Evolutionary conservation across 1,284 basidiomycete genomes (phyloP).

Genomic region (Tilletia caries): DNA sequence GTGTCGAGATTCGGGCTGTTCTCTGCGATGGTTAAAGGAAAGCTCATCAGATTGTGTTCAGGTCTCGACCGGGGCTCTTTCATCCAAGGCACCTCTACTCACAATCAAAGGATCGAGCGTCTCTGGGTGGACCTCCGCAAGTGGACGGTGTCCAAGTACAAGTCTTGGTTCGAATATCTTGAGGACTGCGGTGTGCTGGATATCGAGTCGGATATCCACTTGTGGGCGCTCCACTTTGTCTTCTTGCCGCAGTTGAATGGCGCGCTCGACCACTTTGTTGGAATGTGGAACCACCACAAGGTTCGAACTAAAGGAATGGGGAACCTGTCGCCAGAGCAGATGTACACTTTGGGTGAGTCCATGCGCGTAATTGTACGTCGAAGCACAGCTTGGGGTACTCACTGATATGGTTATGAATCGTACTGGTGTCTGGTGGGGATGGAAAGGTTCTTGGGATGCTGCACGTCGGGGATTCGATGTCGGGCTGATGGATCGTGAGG

Average conservation of each 20-base stretch:
- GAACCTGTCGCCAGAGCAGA: not conserved
- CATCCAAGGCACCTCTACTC: too few relatives aligned
- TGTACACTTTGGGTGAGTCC: conserved; percentile 4
- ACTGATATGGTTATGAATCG: too few relatives aligned
- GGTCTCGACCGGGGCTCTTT: conserved; percentile 43
- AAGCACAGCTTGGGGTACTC: too few relatives aligned
- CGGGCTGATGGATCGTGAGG: not conserved
- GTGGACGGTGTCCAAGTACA: conserved; percentile 10
- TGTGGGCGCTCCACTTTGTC: not conserved
- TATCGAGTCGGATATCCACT: conserved; percentile 46
- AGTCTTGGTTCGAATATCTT: conserved; percentile 14
- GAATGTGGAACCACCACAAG: conserved; percentile 13
- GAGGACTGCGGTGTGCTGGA: conserved; percentile 39
- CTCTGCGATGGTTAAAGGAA: too few relatives aligned
- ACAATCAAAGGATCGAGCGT: conserved; percentile 57
- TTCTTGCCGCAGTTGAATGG: not conserved
- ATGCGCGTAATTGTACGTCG: too few relatives aligned
- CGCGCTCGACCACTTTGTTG: not conserved
- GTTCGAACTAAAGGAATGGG: conserved; percentile 1
- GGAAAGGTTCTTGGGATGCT: not conserved
- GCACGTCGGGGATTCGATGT: not conserved
- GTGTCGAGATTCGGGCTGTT: too few relatives aligned
- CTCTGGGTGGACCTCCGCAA: conserved; percentile 54
- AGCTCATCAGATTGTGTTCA: not conserved
- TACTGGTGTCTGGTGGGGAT: too few relatives aligned